Evolutionary conservation across 345 rosid genomes (phyloP).

Genomic region (Rhodamnia argentea): DNA sequence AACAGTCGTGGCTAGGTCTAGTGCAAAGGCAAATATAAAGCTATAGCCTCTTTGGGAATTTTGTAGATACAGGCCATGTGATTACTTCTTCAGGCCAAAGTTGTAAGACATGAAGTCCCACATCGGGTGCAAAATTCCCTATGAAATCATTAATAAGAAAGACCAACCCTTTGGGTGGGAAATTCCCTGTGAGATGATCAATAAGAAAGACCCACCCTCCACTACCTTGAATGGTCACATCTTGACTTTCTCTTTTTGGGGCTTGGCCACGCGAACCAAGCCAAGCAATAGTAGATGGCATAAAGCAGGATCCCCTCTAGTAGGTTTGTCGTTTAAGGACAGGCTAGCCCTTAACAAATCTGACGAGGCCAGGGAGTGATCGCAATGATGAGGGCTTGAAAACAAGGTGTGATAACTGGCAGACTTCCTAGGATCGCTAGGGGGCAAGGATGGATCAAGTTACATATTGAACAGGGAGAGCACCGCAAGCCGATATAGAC

Average conservation of each 20-base stretch:
- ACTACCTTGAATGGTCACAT: not conserved
- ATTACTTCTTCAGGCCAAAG: not conserved
- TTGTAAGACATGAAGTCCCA: not conserved
- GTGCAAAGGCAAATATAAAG: not conserved
- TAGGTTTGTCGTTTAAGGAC: not conserved
- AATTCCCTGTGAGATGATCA: not conserved
- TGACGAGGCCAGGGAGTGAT: not conserved
- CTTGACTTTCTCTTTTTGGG: not conserved
- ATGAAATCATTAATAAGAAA: too few relatives aligned
- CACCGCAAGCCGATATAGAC: not conserved
- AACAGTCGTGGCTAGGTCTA: not conserved
- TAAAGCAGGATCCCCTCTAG: not conserved
- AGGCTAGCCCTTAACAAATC: not conserved
- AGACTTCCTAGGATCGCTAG: not conserved
- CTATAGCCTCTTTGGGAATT: not conserved
- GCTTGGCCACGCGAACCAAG: not conserved
- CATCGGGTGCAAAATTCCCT: too few relatives aligned
- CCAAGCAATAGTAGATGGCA: not conserved
- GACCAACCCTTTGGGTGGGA: too few relatives aligned
- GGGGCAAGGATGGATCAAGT: not conserved
- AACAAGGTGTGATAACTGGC: not conserved
- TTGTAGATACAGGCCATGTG: not conserved
- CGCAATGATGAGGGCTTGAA: not conserved
- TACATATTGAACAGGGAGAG: not conserved
- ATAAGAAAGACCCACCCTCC: not conserved